phyloP scores from a whole-genome alignment of 2,329 filamentous ascomycete species.

The Aspergillus viridinutans region DNA sequence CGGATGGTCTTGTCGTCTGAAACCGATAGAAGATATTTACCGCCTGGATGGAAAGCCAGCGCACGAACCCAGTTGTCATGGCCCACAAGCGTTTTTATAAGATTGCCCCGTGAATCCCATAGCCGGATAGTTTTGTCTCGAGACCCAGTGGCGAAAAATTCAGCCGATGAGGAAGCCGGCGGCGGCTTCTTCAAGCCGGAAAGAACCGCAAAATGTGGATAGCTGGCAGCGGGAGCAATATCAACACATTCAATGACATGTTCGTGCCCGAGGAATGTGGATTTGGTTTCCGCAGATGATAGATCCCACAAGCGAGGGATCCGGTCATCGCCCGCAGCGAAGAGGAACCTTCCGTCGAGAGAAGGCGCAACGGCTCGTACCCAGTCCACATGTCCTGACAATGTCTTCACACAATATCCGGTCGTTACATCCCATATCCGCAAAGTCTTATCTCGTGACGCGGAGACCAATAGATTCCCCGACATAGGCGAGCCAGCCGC shows the following conservation, averaged over 20 bases:
- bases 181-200: conserved; percentile 80
- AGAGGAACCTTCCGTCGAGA: conserved; percentile 73
- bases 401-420: conserved; percentile 87
- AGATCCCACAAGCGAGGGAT: conserved; percentile 83
- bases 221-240: conserved; percentile 72
- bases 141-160: conserved; percentile 82
- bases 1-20: conserved; percentile 84
- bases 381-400: conserved; percentile 82
- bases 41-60: conserved; percentile 81
- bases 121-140: conserved; percentile 85
- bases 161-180: conserved; percentile 64
- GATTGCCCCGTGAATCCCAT: conserved; percentile 77
- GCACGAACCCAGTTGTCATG: conserved; percentile 92
- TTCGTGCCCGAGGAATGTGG: conserved; percentile 77
- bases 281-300: conserved; percentile 66
- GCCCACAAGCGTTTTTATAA: conserved; percentile 75
- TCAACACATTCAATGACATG: conserved; percentile 79
- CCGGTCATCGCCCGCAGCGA: conserved; percentile 79
- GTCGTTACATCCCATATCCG: conserved; percentile 91
- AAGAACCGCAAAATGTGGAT: conserved; percentile 66
- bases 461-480: conserved; percentile 79
- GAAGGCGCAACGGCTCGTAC: conserved; percentile 84
- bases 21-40: conserved; percentile 79
- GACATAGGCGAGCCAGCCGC: conserved; percentile 73
- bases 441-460: conserved; percentile 78